Base-by-base conservation (phyloP, 192 early-diverging fungal species). In the Thamnidium elegans region DNA sequence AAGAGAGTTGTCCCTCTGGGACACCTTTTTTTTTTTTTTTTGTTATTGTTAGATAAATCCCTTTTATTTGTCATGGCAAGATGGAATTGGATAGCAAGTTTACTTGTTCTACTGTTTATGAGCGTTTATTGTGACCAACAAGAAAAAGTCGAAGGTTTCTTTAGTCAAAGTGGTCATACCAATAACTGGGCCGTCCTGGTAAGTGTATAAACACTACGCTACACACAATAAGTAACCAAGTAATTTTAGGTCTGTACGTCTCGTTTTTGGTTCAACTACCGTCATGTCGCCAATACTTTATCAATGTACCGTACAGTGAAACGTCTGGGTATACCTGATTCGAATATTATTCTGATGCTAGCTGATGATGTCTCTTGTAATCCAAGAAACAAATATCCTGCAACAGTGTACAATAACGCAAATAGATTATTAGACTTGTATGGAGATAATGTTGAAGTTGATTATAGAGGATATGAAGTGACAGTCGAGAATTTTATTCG, bases 101-200 rank as follows among this genome's bases (percentile, higher is more conserved):
- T 39, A 39, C 36, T 39, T 39, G 9, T 39, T 39, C 7, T 39
- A 39, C 36, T 39, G 1, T 1, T 39, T 23, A 19, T 19, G 21
- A 52, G 20, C 19, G 7, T 26, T 23, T 23, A 21, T 21, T 15
- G 14, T 31, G 32, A 34, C 31, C 54, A 55, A n/a, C 11, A 47
- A 47, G 62, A 58, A 9, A 44, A 70, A 30, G 75, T 88, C 6
- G 76, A 82, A 31, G 70, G 75, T 13, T 88, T 92, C 66, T 89
- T 90, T 60, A 79, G 70, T 46, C 69, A 72, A 13, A 77, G 84
- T 55, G 85, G 82, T 42, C 90, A 92, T 64, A 96, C 95, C 32
- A 99, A 98, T 76, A 99, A 99, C 79, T 99, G 97, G 97, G 97
- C 97, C 1, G 95, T 99, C 1, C 77, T 99, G 67, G 96, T 94